Percentiles rank a stretch among this genome's conserved stretches.
phyloP scores from a whole-genome alignment of 768 basidiomycete genomes.

The Cystofilobasidium capitatum region DNA sequence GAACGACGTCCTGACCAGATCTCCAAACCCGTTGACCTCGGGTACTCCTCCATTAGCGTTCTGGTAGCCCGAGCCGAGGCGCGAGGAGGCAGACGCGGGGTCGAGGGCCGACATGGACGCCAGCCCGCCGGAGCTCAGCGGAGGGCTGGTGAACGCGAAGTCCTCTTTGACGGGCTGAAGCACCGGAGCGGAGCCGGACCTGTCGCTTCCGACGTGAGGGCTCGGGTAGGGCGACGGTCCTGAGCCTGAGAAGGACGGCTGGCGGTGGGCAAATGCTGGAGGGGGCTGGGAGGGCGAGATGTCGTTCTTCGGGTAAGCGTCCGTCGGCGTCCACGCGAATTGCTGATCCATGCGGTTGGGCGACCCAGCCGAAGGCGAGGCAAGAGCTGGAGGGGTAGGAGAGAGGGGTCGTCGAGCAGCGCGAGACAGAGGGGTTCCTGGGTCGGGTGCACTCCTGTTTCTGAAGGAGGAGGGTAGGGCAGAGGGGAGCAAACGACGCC shows the following conservation, averaged over 20 bases:
- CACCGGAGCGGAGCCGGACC: neutral
- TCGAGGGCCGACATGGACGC: neutral
- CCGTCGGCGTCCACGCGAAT: neutral
- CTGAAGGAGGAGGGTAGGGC: neutral
- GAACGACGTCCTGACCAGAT: neutral
- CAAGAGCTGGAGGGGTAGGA: neutral
- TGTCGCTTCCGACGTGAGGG: neutral
- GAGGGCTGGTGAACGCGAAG: neutral
- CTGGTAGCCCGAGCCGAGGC: neutral
- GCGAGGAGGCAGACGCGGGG: neutral
- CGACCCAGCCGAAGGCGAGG: neutral
- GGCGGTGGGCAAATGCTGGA: neutral
- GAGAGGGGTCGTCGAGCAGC: neutral
- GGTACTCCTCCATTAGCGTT: too few relatives aligned
- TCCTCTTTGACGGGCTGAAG: conserved; percentile 3
- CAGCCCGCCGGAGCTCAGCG: neutral
- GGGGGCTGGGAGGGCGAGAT: neutral
- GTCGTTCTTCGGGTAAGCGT: neutral
- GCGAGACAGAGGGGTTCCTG: neutral
- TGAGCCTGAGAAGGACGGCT: neutral
- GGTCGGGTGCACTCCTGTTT: too few relatives aligned
- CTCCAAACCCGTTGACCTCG: neutral
- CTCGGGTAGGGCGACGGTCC: neutral
- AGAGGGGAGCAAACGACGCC: neutral
- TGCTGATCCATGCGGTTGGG: neutral